Evolutionary conservation across 441 rosid species (phyloP).

Genomic region (Syzygium syzygioides): DNA sequence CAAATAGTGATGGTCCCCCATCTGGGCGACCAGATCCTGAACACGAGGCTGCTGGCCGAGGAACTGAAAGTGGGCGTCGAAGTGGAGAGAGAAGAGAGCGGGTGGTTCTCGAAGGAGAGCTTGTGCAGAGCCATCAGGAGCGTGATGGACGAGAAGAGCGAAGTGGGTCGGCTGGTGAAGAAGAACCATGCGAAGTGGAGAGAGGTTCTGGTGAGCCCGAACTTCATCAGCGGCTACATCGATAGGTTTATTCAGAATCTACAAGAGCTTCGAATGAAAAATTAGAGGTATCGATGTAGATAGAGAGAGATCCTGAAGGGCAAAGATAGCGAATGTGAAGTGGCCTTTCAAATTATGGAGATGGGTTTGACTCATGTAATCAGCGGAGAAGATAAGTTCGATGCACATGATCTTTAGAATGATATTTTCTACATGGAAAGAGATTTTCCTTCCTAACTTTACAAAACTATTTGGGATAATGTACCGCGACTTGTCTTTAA

Average conservation of each 20-base stretch:
- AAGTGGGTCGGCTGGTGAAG: background rate
- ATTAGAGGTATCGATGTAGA: background rate
- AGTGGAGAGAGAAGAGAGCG: constrained; percentile 4
- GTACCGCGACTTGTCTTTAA: background rate
- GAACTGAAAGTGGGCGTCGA: constrained; percentile 8
- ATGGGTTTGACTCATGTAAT: too few species aligned
- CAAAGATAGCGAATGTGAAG: background rate
- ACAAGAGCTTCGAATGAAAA: background rate
- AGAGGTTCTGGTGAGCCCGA: background rate
- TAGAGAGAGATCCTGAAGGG: background rate
- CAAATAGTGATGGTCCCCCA: background rate
- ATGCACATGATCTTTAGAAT: background rate
- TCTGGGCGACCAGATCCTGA: background rate
- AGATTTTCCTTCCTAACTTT: background rate
- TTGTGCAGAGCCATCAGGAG: background rate
- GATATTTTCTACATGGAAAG: background rate
- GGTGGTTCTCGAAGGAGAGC: constrained; percentile 7
- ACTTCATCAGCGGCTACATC: background rate
- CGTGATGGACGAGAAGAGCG: constrained; percentile 13
- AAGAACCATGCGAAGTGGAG: constrained; percentile 8
- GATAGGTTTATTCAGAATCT: constrained; percentile 3
- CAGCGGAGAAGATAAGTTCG: background rate
- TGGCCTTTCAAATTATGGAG: background rate
- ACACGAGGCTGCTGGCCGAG: background rate
- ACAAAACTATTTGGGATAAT: background rate